phyloP scores from a whole-genome alignment of 768 basidiomycete species.

The Leccinellum albellum region DNA sequence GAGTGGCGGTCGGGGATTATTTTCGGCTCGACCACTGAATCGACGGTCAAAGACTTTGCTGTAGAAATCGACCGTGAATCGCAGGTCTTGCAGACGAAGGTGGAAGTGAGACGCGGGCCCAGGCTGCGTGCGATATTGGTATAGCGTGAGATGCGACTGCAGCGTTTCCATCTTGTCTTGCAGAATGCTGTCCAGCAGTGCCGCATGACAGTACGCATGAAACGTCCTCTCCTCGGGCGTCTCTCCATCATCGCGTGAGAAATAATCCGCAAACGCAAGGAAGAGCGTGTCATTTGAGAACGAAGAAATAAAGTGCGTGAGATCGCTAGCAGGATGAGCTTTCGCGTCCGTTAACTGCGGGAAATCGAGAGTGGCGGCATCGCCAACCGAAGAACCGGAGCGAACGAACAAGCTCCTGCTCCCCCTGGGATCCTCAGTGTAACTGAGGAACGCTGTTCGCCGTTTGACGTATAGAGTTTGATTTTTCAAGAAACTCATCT shows the following conservation, averaged over 20 bases:
- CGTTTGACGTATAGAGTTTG: constrained; percentile 92
- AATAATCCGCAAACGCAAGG: constrained; percentile 76
- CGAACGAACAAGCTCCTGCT: constrained; percentile 88
- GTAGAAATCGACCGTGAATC: constrained; percentile 75
- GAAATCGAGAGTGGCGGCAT: constrained; percentile 82
- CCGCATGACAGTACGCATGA: constrained; percentile 70
- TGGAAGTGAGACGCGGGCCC: constrained; percentile 59
- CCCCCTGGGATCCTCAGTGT: constrained; percentile 90
- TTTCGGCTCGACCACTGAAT: constrained; percentile 69
- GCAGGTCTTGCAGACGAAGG: constrained; percentile 67
- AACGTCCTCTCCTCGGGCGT: constrained; percentile 59
- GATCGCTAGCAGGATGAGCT: constrained; percentile 64
- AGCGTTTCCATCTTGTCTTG: constrained; percentile 83
- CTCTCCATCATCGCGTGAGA: constrained; percentile 60
- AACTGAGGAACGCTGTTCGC: constrained; percentile 87
- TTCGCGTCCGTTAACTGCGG: constrained; percentile 68
- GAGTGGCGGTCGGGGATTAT: constrained; percentile 61
- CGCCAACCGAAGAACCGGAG: constrained; percentile 79
- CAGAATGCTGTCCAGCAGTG: constrained; percentile 82
- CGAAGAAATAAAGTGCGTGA: constrained; percentile 82
- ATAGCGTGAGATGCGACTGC: constrained; percentile 70
- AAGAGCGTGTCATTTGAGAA: constrained; percentile 81
- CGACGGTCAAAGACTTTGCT: constrained; percentile 67
- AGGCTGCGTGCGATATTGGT: constrained; percentile 60
- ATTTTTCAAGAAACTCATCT: constrained; percentile 61